Evolutionary conservation across 2,329 filamentous ascomycete genomes (phyloP).

Genomic region (Fusarium subtropicale): DNA sequence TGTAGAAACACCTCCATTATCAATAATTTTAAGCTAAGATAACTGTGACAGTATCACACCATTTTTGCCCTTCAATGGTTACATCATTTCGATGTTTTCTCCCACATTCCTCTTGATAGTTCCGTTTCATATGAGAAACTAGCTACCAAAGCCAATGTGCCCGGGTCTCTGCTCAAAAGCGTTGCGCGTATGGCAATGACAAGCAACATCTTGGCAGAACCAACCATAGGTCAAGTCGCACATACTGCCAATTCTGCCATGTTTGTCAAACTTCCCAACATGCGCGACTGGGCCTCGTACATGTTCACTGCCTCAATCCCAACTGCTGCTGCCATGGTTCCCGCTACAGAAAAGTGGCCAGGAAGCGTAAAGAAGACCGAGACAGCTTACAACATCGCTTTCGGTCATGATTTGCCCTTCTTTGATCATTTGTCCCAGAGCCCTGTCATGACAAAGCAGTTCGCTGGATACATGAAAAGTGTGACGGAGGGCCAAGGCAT

Average conservation of each 20-base stretch:
- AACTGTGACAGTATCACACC: conserved; percentile 1
- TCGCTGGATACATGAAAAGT: conserved; percentile 13
- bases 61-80: conserved; percentile 11
- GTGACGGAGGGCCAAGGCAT: conserved; percentile 1
- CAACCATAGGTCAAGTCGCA: neutral
- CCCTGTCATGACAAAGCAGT: conserved; percentile 1
- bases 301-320: conserved; percentile 9
- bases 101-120: neutral
- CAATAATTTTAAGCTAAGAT: neutral
- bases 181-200: conserved; percentile 19
- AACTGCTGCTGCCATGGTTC: conserved; percentile 8
- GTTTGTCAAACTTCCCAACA: neutral
- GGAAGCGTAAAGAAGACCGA: neutral
- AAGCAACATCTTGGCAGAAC: neutral
- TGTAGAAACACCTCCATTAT: neutral
- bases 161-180: conserved; percentile 4
- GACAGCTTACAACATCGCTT: conserved; percentile 15
- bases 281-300: conserved; percentile 11
- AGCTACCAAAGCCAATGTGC: neutral
- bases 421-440: conserved; percentile 11
- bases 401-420: conserved; percentile 2
- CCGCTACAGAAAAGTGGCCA: conserved; percentile 9
- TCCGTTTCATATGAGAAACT: neutral
- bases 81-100: neutral
- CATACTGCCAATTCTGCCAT: conserved; percentile 9